Conservation (phyloP, 2,329 filamentous ascomycete genomes). For the Zymoseptoria crescenta region DNA sequence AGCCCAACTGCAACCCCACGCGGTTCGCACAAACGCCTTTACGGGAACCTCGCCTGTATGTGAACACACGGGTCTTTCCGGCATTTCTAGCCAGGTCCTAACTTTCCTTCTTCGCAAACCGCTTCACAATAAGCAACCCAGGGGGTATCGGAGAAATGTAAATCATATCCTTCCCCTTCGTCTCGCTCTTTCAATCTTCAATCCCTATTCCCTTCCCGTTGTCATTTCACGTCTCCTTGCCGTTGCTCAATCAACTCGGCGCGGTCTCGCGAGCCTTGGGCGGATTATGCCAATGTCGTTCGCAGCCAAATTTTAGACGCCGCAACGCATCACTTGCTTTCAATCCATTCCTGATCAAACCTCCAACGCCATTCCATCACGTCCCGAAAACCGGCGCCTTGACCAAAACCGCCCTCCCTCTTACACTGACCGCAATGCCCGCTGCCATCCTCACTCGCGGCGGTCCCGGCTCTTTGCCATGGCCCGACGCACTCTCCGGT, state of each 20-base stretch:
- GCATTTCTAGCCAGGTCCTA: background rate
- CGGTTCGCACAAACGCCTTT: background rate
- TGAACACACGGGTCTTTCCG: no score
- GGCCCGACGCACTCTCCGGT: slow-evolving; percentile 35
- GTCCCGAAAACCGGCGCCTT: slow-evolving; percentile 41
- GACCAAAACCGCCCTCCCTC: slow-evolving; percentile 42
- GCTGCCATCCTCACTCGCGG: slow-evolving; percentile 42
- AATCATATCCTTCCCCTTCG: background rate
- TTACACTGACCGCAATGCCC: slow-evolving; percentile 41
- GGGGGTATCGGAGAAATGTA: slow-evolving; percentile 4
- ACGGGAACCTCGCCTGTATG: background rate
- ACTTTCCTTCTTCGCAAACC: background rate
- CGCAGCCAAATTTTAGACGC: no score
- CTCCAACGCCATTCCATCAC: slow-evolving; percentile 6
- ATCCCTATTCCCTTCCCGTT: background rate
- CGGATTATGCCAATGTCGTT: no score
- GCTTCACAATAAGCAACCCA: background rate
- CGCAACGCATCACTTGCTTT: no score
- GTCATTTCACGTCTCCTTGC: background rate
- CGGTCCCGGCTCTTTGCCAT: slow-evolving; percentile 34
- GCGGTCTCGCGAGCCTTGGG: no score
- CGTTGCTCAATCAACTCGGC: background rate
- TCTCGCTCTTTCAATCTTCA: background rate
- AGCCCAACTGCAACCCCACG: background rate
- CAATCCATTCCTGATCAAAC: background rate